Evolutionary conservation across 768 basidiomycete species (phyloP).

Genomic region (Mycena metata): DNA sequence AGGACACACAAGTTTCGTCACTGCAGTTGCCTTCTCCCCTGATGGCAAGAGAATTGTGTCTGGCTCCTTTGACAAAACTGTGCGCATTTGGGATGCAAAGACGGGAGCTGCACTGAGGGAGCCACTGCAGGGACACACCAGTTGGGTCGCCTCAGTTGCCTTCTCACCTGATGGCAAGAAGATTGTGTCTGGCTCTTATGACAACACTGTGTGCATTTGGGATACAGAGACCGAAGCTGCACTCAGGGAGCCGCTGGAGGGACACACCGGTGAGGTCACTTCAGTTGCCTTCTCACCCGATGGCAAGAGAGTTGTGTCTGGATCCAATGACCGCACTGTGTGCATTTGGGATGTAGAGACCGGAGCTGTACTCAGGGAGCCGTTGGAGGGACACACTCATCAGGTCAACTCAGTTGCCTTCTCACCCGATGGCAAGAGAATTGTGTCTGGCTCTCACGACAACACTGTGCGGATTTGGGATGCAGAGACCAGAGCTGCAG

Average conservation of each 20-base stretch:
- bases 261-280: background rate
- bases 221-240: background rate
- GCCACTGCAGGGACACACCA: background rate
- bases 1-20: background rate
- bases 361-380: background rate
- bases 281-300: background rate
- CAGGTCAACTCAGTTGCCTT: background rate
- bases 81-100: background rate
- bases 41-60: constrained; percentile 5
- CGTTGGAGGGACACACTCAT: background rate
- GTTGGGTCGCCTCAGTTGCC: background rate
- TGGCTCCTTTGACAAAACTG: background rate
- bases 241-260: background rate
- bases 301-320: background rate
- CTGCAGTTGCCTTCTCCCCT: background rate
- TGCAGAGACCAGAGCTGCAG: background rate
- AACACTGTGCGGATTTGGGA: background rate
- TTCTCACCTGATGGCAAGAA: background rate
- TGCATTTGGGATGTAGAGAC: background rate
- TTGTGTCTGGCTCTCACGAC: background rate
- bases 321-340: background rate
- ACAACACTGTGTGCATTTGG: background rate
- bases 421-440: background rate
- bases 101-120: background rate
- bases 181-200: background rate